phyloP scores from a whole-genome alignment of 805 yeast genomes.

The Candida dajiaensis region DNA sequence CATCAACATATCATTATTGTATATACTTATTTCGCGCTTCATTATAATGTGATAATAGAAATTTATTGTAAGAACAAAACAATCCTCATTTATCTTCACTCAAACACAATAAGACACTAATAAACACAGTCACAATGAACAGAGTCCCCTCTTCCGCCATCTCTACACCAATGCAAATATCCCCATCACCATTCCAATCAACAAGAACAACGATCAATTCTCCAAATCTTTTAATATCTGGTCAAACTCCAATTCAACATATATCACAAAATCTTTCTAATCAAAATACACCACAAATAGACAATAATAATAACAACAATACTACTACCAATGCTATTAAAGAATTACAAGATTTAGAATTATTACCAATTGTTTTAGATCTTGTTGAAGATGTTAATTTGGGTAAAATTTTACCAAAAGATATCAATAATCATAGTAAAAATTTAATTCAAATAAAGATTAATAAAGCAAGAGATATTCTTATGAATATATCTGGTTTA shows the following conservation, averaged over 20 bases:
- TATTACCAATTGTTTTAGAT: constrained; percentile 36
- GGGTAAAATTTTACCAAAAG: constrained; percentile 37
- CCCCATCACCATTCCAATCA: neutral
- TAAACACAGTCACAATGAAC: neutral
- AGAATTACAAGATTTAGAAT: constrained; percentile 30
- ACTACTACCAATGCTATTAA: constrained; percentile 14
- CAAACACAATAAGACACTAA: no score
- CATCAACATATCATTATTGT: no score
- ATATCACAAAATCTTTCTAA: neutral
- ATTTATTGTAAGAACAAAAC: no score
- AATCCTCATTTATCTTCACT: no score
- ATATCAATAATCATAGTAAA: constrained; percentile 34
- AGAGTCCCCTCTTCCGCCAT: neutral
- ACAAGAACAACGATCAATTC: neutral
- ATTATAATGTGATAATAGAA: no score
- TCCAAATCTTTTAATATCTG: neutral
- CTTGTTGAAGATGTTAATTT: constrained; percentile 33
- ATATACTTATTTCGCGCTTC: no score
- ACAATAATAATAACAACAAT: neutral
- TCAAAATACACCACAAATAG: neutral
- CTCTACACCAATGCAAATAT: neutral
- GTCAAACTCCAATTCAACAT: neutral
- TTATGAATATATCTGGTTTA: constrained; percentile 38
- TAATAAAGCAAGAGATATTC: constrained; percentile 27
- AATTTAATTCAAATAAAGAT: constrained; percentile 35